A percentile compares a stretch with the other conserved stretches of the same genome.
Conservation (phyloP, 306 rosid genomes). For the Hippophae tibetana region DNA sequence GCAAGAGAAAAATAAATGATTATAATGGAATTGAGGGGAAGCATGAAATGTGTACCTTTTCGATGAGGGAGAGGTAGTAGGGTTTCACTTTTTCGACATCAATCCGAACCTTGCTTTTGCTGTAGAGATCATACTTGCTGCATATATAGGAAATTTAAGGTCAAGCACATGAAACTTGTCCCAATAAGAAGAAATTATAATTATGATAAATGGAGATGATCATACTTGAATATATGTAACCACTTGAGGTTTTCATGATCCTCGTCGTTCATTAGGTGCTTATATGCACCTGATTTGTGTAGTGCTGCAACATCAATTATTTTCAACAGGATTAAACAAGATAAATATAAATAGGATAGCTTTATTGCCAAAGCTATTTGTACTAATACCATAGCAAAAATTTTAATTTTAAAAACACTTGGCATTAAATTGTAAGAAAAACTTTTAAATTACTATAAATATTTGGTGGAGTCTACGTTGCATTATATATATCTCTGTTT, state of each 20-base stretch:
- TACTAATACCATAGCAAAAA: too few species aligned
- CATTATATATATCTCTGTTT: not conserved
- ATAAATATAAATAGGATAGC: not conserved
- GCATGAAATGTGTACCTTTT: constrained; percentile 35
- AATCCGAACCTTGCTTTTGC: constrained; percentile 63
- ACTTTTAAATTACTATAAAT: too few species aligned
- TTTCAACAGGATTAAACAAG: not conserved
- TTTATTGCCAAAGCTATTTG: too few species aligned
- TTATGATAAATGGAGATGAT: not conserved
- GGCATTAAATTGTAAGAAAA: not conserved
- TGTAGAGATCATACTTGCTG: constrained; percentile 81
- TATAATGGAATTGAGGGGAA: not conserved
- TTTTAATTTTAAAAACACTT: too few species aligned
- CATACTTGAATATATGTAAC: constrained; percentile 68
- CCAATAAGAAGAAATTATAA: not conserved
- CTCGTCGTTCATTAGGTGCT: constrained; percentile 65
- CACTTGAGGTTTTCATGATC: constrained; percentile 66
- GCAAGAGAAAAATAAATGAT: not conserved
- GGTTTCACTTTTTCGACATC: constrained; percentile 68
- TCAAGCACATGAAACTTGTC: constrained; percentile 3
- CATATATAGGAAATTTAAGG: constrained; percentile 6
- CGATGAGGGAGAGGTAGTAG: constrained; percentile 61
- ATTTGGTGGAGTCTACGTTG: not conserved
- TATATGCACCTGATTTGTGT: constrained; percentile 54
- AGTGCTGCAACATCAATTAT: constrained; percentile 40